Evolutionary conservation across 495 filamentous ascomycete genomes (phyloP).

Genomic region (Penicillium desertorum): DNA sequence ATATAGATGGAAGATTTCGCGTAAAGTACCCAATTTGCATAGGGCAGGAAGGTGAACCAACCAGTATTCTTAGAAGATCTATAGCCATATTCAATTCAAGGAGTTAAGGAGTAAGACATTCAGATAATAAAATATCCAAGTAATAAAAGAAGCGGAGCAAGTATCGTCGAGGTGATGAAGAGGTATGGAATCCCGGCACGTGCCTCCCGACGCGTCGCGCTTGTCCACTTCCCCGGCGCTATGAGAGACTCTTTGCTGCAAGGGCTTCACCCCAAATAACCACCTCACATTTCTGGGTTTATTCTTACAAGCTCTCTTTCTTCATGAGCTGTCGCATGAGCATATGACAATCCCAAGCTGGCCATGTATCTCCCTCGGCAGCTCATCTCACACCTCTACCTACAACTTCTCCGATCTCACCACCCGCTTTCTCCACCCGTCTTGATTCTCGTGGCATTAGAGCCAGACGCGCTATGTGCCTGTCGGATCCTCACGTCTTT

Average conservation of each 20-base stretch:
- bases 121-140: not conserved
- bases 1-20: not conserved
- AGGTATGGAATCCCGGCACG: constrained; percentile 31
- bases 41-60: not conserved
- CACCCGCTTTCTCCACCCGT: constrained; percentile 85
- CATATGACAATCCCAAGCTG: constrained; percentile 23
- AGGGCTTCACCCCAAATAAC: constrained; percentile 12
- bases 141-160: not conserved
- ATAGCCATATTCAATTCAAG: not conserved
- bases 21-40: not conserved
- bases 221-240: constrained; percentile 21
- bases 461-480: constrained; percentile 93
- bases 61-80: not conserved
- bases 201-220: constrained; percentile 30
- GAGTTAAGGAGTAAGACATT: constrained; percentile 7
- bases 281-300: constrained; percentile 3
- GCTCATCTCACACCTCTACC: constrained; percentile 86
- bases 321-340: constrained; percentile 26
- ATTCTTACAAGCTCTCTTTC: constrained; percentile 15
- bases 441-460: constrained; percentile 88
- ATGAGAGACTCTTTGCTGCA: constrained; percentile 12
- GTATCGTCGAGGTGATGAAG: constrained; percentile 29
- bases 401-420: constrained; percentile 75
- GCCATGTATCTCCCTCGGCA: constrained; percentile 92
- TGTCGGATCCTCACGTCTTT: constrained; percentile 89